Evolutionary conservation across 495 filamentous ascomycete genomes (phyloP), one percentile per base, ranked within the genome.

Genomic region (Hypoxylon intermedium): DNA sequence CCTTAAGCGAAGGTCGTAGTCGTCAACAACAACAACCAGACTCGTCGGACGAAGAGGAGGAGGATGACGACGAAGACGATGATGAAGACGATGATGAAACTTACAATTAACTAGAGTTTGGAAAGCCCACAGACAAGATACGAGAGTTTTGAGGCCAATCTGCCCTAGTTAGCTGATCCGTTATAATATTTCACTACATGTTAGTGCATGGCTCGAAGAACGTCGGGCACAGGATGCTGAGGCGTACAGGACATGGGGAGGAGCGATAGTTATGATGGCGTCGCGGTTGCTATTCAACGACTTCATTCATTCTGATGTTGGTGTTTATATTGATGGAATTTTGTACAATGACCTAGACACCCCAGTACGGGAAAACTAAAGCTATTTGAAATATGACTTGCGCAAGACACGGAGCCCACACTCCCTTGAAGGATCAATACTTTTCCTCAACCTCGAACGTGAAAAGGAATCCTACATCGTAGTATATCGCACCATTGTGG

Each of bases 261-360:
- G 40, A 3, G 16, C 26, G 44, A 54, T 5, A 21, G 9, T 4
- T 21, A 45, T 37, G 21, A 48, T 21, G 61, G 66, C 45, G 58
- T 51, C 53, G 13, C 19, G 54, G 43, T 45, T 41, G 42, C 11
- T 53, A 21, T 49, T 50, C 26, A 21, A 30, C 49, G 20, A 33
- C 28, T 28, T 37, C 38, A 19, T 45, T 60, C 47, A 30, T 26
- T 53, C 45, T 33, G n/a, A n/a, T 15, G 45, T 37, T 13, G 58
- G 30, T 26, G 24, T 26, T 26, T 3, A 51, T 45, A 38, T 40
- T n/a, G 46, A 61, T 64, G 53, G 37, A 53, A 62, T 56, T 59
- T 69, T 63, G 49, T 70, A 65, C 57, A 67, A 40, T 53, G 53
- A 53, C 41, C 41, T 65, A 59, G 41, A 55, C 15, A 52, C 53